These are phyloP conservation scores for Fraxinus paxiana DNA, from an alignment of 305 asterid species.

Conservation along the genomic window DNA sequence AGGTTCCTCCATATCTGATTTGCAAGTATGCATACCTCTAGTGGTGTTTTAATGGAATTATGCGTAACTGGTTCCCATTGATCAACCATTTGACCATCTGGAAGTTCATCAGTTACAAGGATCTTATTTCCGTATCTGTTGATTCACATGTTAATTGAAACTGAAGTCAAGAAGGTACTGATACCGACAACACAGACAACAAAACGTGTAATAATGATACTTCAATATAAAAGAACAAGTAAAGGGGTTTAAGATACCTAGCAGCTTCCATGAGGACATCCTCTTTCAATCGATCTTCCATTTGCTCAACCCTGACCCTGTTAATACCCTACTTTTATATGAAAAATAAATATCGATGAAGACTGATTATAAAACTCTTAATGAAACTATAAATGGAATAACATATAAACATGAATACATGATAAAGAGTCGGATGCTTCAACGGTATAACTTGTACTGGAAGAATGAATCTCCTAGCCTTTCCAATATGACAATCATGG, in stretches of 20 bases:
- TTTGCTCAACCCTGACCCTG: slow-evolving; percentile 96
- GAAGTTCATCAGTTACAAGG: slow-evolving; percentile 98
- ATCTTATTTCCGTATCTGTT: slow-evolving; percentile 94
- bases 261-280: slow-evolving; percentile 86
- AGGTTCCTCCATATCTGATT: slow-evolving; percentile 10
- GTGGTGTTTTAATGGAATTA: slow-evolving; percentile 87
- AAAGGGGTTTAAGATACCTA: slow-evolving; percentile 43
- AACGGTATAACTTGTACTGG: background rate
- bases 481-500: slow-evolving; percentile 21
- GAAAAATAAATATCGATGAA: slow-evolving; percentile 46
- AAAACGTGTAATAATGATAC: background rate
- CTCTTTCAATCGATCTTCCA: slow-evolving; percentile 96
- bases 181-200: slow-evolving; percentile 21
- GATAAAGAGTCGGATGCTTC: slow-evolving; percentile 1
- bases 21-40: slow-evolving; percentile 56
- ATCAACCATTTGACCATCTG: slow-evolving; percentile 99
- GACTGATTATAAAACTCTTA: slow-evolving; percentile 20
- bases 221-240: slow-evolving; percentile 14
- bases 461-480: slow-evolving; percentile 17
- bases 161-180: slow-evolving; percentile 22
- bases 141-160: slow-evolving; percentile 32
- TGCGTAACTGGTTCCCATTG: slow-evolving; percentile 93
- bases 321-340: slow-evolving; percentile 90
- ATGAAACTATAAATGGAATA: slow-evolving; percentile 19
- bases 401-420: slow-evolving; percentile 21